Percentiles rank a stretch among this genome's conserved stretches.
These are phyloP conservation scores for Porphyrellus cyaneotinctus DNA, from an alignment of 768 basidiomycete genomes.

Conservation along the genomic window DNA sequence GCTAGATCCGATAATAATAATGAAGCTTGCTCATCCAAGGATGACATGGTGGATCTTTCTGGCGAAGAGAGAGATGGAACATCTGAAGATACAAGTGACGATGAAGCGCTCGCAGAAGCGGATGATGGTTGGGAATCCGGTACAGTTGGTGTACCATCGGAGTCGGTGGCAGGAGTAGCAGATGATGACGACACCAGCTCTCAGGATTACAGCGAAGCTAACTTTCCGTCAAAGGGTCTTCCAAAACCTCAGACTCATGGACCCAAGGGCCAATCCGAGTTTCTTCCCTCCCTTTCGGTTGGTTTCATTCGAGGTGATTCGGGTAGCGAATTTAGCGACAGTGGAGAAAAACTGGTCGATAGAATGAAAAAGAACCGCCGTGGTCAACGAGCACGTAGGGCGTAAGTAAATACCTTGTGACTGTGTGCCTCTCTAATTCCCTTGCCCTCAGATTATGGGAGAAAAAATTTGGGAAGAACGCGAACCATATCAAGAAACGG, in stretches of 20 bases:
- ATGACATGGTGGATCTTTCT: not conserved
- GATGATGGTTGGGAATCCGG: slow-evolving; percentile 43
- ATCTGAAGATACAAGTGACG: slow-evolving; percentile 18
- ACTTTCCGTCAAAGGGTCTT: slow-evolving; percentile 11
- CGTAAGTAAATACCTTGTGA: slow-evolving; percentile 55
- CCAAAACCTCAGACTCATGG: slow-evolving; percentile 20
- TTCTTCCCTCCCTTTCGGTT: slow-evolving; percentile 84
- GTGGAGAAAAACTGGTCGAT: slow-evolving; percentile 51
- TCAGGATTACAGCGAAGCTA: slow-evolving; percentile 10
- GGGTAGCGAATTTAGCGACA: slow-evolving; percentile 72
- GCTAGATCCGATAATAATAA: not conserved
- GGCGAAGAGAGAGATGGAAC: slow-evolving; percentile 17
- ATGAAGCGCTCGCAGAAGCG: slow-evolving; percentile 1
- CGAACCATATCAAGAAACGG: slow-evolving; percentile 83
- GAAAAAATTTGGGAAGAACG: slow-evolving; percentile 87
- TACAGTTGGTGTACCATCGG: slow-evolving; percentile 30
- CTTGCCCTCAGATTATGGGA: slow-evolving; percentile 83
- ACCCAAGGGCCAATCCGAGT: slow-evolving; percentile 45
- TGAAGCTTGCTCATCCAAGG: not conserved
- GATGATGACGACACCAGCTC: slow-evolving; percentile 28
- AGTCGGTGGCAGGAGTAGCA: slow-evolving; percentile 37
- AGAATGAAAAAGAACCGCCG: slow-evolving; percentile 77
- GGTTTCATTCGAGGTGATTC: slow-evolving; percentile 82
- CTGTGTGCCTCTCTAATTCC: slow-evolving; percentile 3
- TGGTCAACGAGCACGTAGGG: slow-evolving; percentile 90